Evolutionary conservation across 2,329 filamentous ascomycete genomes (phyloP), one percentile per base, ranked within the genome.

Genomic region (Alternaria incomplexa): DNA sequence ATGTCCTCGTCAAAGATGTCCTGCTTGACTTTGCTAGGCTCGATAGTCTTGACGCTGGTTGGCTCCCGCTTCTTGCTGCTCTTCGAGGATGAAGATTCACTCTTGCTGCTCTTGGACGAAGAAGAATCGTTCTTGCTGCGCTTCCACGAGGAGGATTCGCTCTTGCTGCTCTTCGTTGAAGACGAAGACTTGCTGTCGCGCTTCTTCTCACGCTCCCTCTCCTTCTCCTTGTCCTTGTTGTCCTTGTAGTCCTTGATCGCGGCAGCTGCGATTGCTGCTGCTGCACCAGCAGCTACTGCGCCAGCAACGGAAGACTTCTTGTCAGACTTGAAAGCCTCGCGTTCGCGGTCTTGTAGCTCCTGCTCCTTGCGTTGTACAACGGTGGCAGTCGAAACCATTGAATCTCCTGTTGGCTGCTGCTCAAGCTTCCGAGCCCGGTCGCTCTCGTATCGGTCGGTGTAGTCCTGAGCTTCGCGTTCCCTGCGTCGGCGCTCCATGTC

Each of bases 1-100:
- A 84, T 78, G 15, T 83, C 82, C 13, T 84, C 83, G 50, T 84
- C 82, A 58, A 73, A 73, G 23, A 79, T 77, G 59, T 78, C 76
- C 30, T 77, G 73, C 15, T 65, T 68, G 13, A 78, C 63, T 32
- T 72, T 73, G 62, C 75, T 79, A 7, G 77, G 77, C 44, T 78
- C 79, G 25, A 81, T 71, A 6, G 77, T 76, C 28, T 77, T 74
- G 20, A 81, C 78, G 23, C 51, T 68, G 28, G 73, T 73, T 22
- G 78, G 74, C 48, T 77, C 75, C 15, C 69, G 62, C n/a, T 65
- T 66, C 60, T 68, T 72, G 13, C 46, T 47, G 26, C 51, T 64
- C 58, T 64, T 64, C 15, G 58, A 47, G 26, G 51, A 44, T 20
- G 28, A 25, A 32, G 30, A 17, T 40, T 40, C 36, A 40, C 36